Base-by-base conservation (phyloP, 2,329 filamentous ascomycete genomes). In the Microdochium nivale region DNA sequence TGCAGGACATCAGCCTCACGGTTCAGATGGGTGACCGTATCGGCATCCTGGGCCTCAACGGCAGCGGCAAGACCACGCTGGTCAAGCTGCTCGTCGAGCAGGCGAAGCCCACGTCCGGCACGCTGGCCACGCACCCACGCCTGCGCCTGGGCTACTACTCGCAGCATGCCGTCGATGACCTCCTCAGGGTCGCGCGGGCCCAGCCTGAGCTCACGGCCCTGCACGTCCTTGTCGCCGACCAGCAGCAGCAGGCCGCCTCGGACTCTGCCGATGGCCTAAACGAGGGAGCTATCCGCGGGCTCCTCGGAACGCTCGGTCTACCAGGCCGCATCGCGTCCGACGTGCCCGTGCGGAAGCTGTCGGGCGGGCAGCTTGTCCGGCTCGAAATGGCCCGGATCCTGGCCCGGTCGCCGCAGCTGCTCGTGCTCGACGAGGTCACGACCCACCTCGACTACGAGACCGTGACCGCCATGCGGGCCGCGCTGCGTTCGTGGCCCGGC, bases 381-480 rank as follows among this genome's bases (percentile, higher is more conserved):
- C 72, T 73, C 50, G 83, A 85, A 54, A 71, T 92, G 49, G 86
- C 86, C 1, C 77, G 80, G 48, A 68, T 90, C n/a, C 69, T 92
- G 33, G 85, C 83, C 76, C 72, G 71, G 40, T 73, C 79, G 3
- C 87, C 87, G 21, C 87, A 91, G 57, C 78, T 88, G 52, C 75
- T 92, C 2, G 76, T 92, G 5, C 76, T 92, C 8, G 88, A 92
- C 63, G 90, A 90, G 65, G 84, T 90, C 24, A 94, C 88, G 7
- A 92, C 89, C 1, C 90, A 95, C 71, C 74, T 95, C 40, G 90
- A 95, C 64, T 88, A 87, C 55, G 82, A 94, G 67, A 92, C 87
- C 0, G 87, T 92, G 24, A 79, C 81, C 8, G 87, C 86, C 2
- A 68, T 95, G 51, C 76, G 86, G 1, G 75, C 79, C 24, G 86